Conservation (phyloP, 768 basidiomycete genomes). For the Podaxis pistillaris region DNA sequence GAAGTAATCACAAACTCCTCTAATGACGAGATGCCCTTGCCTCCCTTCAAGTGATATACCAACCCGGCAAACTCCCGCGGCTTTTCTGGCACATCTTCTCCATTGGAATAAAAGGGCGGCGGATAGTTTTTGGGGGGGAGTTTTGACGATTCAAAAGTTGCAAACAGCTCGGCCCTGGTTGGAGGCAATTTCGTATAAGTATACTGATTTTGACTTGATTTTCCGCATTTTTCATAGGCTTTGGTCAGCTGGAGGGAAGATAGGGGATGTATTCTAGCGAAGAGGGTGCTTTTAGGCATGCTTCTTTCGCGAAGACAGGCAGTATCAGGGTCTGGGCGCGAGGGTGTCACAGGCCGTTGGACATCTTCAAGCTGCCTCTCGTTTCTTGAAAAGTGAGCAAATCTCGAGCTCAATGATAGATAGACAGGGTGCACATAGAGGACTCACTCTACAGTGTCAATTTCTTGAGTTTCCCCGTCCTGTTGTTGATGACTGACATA, state of each 20-base stretch:
- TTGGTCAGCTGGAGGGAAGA: conserved; percentile 26
- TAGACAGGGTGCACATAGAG: neutral
- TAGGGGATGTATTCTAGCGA: neutral
- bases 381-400: neutral
- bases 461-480: neutral
- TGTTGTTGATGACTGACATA: neutral
- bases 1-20: conserved; percentile 52
- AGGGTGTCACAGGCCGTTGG: neutral
- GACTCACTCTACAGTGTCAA: neutral
- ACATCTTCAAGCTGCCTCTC: neutral
- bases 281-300: neutral
- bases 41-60: conserved; percentile 68
- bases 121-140: conserved; percentile 66
- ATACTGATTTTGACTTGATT: conserved; percentile 37
- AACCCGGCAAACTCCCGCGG: conserved; percentile 79
- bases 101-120: conserved; percentile 77
- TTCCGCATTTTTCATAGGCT: conserved; percentile 27
- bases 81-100: conserved; percentile 63
- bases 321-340: neutral
- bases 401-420: neutral
- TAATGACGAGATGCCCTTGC: conserved; percentile 51
- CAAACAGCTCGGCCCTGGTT: conserved; percentile 41
- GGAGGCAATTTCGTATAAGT: conserved; percentile 54
- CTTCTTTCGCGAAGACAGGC: neutral
- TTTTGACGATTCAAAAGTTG: conserved; percentile 42